Evolutionary conservation across 345 rosid species (phyloP).

Genomic region (Trapa incisa): DNA sequence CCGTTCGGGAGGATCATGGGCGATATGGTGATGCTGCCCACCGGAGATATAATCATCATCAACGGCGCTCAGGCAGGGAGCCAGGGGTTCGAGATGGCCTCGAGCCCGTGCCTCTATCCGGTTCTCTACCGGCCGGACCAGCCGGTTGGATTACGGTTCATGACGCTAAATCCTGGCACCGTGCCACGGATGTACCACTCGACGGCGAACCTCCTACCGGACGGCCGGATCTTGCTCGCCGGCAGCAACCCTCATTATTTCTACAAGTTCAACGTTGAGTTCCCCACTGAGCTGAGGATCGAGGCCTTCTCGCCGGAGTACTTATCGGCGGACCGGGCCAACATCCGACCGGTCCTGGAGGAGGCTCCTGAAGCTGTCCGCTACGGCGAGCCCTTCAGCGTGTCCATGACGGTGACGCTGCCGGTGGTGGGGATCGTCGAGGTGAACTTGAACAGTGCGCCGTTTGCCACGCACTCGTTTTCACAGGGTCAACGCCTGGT

Average conservation of each 20-base stretch:
- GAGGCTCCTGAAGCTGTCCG: conserved; percentile 40
- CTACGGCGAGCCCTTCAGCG: conserved; percentile 36
- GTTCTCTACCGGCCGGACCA: conserved; percentile 53
- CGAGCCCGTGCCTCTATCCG: conserved; percentile 49
- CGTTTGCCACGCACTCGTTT: conserved; percentile 79
- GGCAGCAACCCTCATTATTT: conserved; percentile 85
- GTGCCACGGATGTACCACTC: conserved; percentile 87
- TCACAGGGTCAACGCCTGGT: conserved; percentile 79
- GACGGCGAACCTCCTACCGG: conserved; percentile 75
- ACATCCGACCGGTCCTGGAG: conserved; percentile 51
- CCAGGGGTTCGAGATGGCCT: conserved; percentile 59
- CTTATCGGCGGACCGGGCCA: conserved; percentile 58
- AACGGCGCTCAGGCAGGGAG: conserved; percentile 83
- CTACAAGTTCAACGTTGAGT: conserved; percentile 45
- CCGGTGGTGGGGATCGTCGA: conserved; percentile 64
- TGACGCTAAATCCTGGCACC: conserved; percentile 64
- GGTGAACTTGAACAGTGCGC: conserved; percentile 50
- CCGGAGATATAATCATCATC: conserved; percentile 56
- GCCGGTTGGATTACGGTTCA: conserved; percentile 47
- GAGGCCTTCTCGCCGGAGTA: conserved; percentile 91
- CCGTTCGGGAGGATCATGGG: conserved; percentile 86
- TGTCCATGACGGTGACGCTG: conserved; percentile 40
- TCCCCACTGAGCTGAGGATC: conserved; percentile 66
- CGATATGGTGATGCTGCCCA: conserved; percentile 80
- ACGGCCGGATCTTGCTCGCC: conserved; percentile 64